Evolutionary conservation across 164 flowering plant species (phyloP).

Genomic region (Santalum album): DNA sequence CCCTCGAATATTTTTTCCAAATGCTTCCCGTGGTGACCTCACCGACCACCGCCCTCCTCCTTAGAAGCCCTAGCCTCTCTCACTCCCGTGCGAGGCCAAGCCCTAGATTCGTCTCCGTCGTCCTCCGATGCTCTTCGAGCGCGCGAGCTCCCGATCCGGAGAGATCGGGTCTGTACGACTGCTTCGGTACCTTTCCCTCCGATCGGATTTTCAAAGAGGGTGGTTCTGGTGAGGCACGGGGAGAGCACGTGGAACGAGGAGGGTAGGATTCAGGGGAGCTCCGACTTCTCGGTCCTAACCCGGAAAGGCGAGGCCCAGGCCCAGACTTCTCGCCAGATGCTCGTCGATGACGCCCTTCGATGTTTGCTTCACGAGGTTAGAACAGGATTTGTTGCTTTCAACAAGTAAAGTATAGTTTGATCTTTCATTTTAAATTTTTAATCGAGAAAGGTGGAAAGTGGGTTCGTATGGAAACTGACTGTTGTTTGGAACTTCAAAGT

Average conservation of each 20-base stretch:
- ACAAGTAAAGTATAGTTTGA: too few relatives aligned
- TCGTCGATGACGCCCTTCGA: constrained; percentile 64
- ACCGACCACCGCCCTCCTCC: constrained; percentile 5
- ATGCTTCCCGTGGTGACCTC: constrained; percentile 4
- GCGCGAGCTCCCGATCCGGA: constrained; percentile 15
- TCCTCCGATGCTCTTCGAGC: constrained; percentile 21
- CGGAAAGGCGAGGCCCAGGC: constrained; percentile 88
- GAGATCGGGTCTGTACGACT: constrained; percentile 11
- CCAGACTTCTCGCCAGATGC: constrained; percentile 88
- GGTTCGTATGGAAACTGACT: too few relatives aligned
- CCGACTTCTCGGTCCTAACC: constrained; percentile 77
- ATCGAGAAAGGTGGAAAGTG: too few relatives aligned
- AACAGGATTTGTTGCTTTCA: too few relatives aligned
- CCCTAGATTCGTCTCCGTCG: constrained; percentile 6
- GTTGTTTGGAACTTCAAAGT: too few relatives aligned
- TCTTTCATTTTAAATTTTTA: too few relatives aligned
- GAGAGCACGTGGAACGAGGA: constrained; percentile 98
- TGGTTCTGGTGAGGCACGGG: constrained; percentile 90
- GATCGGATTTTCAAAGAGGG: constrained; percentile 56
- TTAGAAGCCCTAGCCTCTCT: constrained; percentile 10
- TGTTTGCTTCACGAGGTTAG: constrained; percentile 67
- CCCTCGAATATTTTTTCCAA: too few relatives aligned
- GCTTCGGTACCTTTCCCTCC: constrained; percentile 36
- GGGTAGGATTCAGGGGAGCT: constrained; percentile 95
- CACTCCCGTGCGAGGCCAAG: constrained; percentile 8